Percentiles rank a stretch among this genome's conserved stretches.
Conservation (phyloP, 768 basidiomycete species). For the button mushroom (Agaricus bisporus) region DNA sequence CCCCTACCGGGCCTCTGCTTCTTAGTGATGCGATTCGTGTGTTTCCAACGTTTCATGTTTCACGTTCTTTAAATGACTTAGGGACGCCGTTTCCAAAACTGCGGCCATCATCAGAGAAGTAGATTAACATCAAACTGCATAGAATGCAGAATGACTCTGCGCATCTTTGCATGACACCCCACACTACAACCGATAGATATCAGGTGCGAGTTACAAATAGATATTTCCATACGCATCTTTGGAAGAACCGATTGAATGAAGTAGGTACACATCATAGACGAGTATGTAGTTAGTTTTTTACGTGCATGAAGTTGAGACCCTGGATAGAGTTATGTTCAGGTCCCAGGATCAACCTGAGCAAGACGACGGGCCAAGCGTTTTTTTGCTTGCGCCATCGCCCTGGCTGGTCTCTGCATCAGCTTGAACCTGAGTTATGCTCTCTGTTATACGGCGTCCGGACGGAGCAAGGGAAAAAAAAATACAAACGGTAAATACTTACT, state of each 20-base stretch:
- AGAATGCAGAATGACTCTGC: too few species aligned
- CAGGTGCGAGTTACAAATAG: too few species aligned
- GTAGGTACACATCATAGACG: too few species aligned
- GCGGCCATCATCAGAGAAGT: conserved; percentile 1
- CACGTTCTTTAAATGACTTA: background rate
- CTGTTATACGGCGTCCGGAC: background rate
- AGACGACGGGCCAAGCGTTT: background rate
- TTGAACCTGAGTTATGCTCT: background rate
- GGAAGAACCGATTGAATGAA: too few species aligned
- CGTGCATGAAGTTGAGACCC: too few species aligned
- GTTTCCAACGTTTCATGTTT: conserved; percentile 3
- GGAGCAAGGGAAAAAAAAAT: conserved; percentile 8
- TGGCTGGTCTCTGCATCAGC: background rate
- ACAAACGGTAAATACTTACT: too few species aligned
- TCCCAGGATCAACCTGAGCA: too few species aligned
- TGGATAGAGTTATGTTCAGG: too few species aligned
- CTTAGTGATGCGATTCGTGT: background rate
- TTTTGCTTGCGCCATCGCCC: background rate
- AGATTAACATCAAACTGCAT: background rate
- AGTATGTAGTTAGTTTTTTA: too few species aligned
- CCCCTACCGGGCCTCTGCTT: background rate
- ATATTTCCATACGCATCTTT: too few species aligned
- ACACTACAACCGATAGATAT: too few species aligned
- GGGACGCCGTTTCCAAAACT: conserved; percentile 1
- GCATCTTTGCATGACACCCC: too few species aligned